A percentile compares a stretch with the other conserved stretches of the same genome.
These are phyloP conservation scores for Aspergillus carlsbadensis DNA, from an alignment of 495 filamentous ascomycete genomes.

Conservation along the genomic window DNA sequence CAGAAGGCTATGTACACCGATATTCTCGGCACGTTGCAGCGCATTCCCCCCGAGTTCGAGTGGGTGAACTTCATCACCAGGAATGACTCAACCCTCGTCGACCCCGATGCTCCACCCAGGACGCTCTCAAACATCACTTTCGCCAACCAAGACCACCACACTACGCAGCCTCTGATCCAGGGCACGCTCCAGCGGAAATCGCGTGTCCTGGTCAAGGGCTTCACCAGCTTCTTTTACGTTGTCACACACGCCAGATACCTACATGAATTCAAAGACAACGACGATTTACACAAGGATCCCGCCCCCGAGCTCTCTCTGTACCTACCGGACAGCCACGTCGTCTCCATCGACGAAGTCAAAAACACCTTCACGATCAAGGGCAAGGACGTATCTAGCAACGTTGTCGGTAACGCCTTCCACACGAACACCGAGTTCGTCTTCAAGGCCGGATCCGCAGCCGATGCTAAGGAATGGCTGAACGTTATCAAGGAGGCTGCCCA, in stretches of 20 bases:
- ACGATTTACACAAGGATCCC: slow-evolving; percentile 79
- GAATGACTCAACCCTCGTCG: slow-evolving; percentile 69
- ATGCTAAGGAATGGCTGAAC: slow-evolving; percentile 82
- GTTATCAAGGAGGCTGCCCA: slow-evolving; percentile 54
- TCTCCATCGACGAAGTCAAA: slow-evolving; percentile 71
- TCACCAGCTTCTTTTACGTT: slow-evolving; percentile 81
- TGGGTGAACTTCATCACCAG: slow-evolving; percentile 80
- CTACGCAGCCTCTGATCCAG: slow-evolving; percentile 81
- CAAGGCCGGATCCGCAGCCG: slow-evolving; percentile 69
- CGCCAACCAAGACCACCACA: slow-evolving; percentile 80
- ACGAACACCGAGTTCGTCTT: slow-evolving; percentile 64
- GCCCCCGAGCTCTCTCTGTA: slow-evolving; percentile 84
- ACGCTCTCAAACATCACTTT: slow-evolving; percentile 70
- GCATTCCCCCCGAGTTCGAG: slow-evolving; percentile 87
- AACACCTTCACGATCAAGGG: slow-evolving; percentile 95
- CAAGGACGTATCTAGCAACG: slow-evolving; percentile 72
- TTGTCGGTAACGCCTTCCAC: slow-evolving; percentile 57
- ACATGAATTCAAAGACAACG: slow-evolving; percentile 94
- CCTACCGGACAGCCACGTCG: slow-evolving; percentile 85
- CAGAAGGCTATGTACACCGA: slow-evolving; percentile 77
- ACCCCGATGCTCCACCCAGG: slow-evolving; percentile 72
- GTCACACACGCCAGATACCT: slow-evolving; percentile 82
- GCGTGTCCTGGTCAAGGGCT: slow-evolving; percentile 74
- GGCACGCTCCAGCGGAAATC: slow-evolving; percentile 85
- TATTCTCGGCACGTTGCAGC: slow-evolving; percentile 73